phyloP scores from a whole-genome alignment of 2,329 filamentous ascomycete species.

The Cyphellophora europaea region DNA sequence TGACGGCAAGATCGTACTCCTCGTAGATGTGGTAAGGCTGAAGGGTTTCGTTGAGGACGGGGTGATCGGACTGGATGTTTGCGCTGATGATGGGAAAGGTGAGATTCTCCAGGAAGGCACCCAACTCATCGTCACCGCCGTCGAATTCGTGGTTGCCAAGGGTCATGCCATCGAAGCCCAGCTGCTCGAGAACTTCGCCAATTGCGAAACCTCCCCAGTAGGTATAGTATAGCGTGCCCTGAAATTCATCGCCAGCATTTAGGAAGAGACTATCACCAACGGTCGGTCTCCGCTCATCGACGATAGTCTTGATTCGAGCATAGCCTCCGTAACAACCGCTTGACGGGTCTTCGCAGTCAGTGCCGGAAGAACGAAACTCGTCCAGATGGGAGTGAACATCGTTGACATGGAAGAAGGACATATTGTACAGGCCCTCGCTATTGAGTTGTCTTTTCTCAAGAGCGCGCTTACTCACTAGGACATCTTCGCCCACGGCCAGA shows the following conservation, averaged over 20 bases:
- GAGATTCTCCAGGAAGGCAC: slow-evolving; percentile 5
- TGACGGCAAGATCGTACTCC: slow-evolving; percentile 2
- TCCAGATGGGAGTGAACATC: slow-evolving; percentile 6
- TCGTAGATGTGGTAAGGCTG: slow-evolving; percentile 5
- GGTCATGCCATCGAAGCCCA: slow-evolving; percentile 5
- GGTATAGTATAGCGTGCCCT: slow-evolving; percentile 3
- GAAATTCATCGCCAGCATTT: slow-evolving; percentile 5
- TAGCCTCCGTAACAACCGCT: slow-evolving; percentile 4
- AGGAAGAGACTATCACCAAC: slow-evolving; percentile 3
- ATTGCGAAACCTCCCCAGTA: slow-evolving; percentile 3
- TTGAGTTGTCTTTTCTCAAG: slow-evolving; percentile 1
- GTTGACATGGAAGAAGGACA: slow-evolving; percentile 7
- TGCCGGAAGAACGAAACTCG: slow-evolving; percentile 6
- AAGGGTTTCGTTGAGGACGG: slow-evolving; percentile 4
- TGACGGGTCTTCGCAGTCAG: slow-evolving; percentile 3
- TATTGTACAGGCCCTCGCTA: slow-evolving; percentile 1
- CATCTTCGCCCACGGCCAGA: slow-evolving; percentile 1
- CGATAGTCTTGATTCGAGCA: slow-evolving; percentile 3
- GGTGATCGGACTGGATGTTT: slow-evolving; percentile 5
- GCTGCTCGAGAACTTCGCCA: slow-evolving; percentile 3
- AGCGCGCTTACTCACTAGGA: slow-evolving; percentile 1
- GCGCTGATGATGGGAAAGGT: slow-evolving; percentile 5
- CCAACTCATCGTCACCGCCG: slow-evolving; percentile 4
- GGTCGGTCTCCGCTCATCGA: slow-evolving; percentile 1
- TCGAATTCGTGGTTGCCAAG: slow-evolving; percentile 7